Base-by-base conservation (phyloP, 352 stramenopile species). In the Phytopythium kandeliae region DNA sequence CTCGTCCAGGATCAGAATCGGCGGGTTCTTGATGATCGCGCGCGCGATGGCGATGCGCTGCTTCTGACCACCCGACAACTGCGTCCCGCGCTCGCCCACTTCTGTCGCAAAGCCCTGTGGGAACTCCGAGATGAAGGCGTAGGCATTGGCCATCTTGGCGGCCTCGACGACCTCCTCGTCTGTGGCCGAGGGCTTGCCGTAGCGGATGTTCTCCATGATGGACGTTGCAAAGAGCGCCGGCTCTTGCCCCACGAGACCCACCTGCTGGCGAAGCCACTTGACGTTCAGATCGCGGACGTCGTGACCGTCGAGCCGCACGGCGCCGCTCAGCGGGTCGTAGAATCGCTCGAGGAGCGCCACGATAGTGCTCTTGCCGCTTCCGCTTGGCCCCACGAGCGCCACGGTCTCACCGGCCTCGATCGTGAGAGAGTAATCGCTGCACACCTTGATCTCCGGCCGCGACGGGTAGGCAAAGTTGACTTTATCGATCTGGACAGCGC, bases 11-110 rank as follows among this genome's bases (percentile, higher is more conserved):
- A 97, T 47, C 19, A 97, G 67, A 21, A 97, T 69, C 3, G 66
- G 51, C 7, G 86, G 89, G 45, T 96, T 86, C 38, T 85, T 82
- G 37, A 98, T 56, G 33, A 98, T 64, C 0, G 89, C 92, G 38
- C 94, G 74, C 11, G 91, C 91, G 54, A 98, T 97, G 16, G 85
- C 86, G 58, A 98, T 86, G 17, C 92, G 68, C 59, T 99, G 94
- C 53, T 97, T 97, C 74, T 98, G 95, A 11, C 92, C 94, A 25
- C 92, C 92, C 15, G 60, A 86, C 2, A 98, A 62, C 58, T 91
- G 71, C 15, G 91, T 71, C 19, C 89, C 90, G 11, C 82, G 58
- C 51, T 97, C 86, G 19, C 91, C 91, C 26, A 97, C 84, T 40
- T 86, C 54, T 8, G 92, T 98, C 48, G 95, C 68, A 49, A 96